phyloP scores from a whole-genome alignment of 2,329 filamentous ascomycete species.

The Aureobasidium sp. region DNA sequence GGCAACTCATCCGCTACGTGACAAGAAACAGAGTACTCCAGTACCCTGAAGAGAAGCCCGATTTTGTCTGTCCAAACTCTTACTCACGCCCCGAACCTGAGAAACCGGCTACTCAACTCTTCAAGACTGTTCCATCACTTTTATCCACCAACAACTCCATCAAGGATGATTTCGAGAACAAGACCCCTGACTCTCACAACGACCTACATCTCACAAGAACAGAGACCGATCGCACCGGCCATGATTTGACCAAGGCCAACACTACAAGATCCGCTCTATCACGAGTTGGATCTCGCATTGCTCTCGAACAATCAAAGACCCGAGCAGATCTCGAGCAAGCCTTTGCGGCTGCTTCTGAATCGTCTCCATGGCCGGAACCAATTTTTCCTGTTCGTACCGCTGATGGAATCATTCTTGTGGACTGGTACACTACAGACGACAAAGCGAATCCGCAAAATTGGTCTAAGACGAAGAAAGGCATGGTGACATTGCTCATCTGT shows the following conservation, averaged over 20 bases:
- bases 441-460: constrained; percentile 52
- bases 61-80: constrained; percentile 45
- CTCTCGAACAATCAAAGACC: constrained; percentile 16
- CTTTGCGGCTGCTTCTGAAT: not conserved
- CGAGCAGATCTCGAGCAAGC: constrained; percentile 9
- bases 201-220: constrained; percentile 12
- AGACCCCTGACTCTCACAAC: not conserved
- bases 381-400: constrained; percentile 32
- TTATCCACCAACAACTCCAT: not conserved
- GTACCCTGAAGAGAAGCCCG: constrained; percentile 47
- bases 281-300: constrained; percentile 3
- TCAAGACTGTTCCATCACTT: not conserved
- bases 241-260: not conserved
- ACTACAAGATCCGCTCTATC: constrained; percentile 10
- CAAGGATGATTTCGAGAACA: not conserved
- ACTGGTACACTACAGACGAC: constrained; percentile 49
- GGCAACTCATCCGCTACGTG: constrained; percentile 39
- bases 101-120: not conserved
- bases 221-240: not conserved
- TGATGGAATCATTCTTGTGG: constrained; percentile 48
- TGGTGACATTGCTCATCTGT: constrained; percentile 35
- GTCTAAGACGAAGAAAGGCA: constrained; percentile 37
- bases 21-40: constrained; percentile 37
- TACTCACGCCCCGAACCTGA: constrained; percentile 29
- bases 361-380: constrained; percentile 17